Conservation (phyloP, 352 stramenopile species). For the Globisporangium cylindrosporum region DNA sequence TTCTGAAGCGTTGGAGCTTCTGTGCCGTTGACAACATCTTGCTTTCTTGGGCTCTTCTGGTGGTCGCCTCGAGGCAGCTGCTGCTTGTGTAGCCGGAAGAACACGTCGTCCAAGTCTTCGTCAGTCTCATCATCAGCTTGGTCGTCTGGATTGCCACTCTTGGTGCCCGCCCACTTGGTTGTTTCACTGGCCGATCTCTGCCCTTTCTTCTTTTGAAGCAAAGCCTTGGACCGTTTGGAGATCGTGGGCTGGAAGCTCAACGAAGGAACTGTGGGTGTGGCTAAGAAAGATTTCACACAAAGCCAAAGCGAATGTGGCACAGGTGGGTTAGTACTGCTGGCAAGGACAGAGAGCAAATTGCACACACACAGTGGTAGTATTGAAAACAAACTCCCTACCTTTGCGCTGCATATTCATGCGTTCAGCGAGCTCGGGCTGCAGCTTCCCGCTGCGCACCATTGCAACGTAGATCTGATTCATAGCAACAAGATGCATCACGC, state of each 20-base stretch:
- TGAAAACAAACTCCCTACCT: neutral
- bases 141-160: neutral
- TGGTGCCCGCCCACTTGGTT: neutral
- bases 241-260: slow-evolving; percentile 41
- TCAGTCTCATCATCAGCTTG: neutral
- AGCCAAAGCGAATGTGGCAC: no score
- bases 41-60: neutral
- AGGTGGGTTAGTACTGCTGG: no score
- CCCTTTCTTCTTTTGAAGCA: slow-evolving; percentile 27
- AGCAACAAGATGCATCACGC: neutral
- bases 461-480: slow-evolving; percentile 43
- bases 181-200: neutral
- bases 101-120: slow-evolving; percentile 21
- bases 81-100: slow-evolving; percentile 27
- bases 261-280: slow-evolving; percentile 18
- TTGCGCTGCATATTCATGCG: slow-evolving; percentile 27
- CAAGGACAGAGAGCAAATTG: no score
- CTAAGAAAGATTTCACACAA: neutral
- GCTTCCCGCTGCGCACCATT: slow-evolving; percentile 36
- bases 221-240: slow-evolving; percentile 36
- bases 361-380: neutral
- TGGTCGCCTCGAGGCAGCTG: slow-evolving; percentile 7
- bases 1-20: neutral
- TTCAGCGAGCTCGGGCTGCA: slow-evolving; percentile 24
- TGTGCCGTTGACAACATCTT: no score